Percentiles rank a stretch among this genome's conserved stretches.
phyloP scores from a whole-genome alignment of 768 basidiomycete species.

The Boletus reticuloceps region DNA sequence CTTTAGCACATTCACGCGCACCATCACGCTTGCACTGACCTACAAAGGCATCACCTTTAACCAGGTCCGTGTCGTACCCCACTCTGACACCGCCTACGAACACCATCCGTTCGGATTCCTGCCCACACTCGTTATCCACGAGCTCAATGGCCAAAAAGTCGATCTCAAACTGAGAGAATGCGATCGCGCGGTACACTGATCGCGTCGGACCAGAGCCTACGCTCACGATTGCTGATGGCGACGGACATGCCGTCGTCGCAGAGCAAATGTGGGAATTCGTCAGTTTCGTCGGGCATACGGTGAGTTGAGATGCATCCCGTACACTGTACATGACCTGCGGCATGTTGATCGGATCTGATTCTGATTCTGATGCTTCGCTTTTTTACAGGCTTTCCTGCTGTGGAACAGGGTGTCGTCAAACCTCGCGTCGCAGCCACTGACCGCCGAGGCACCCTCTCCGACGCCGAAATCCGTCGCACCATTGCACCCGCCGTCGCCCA shows the following conservation, averaged over 20 bases:
- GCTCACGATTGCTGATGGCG: slow-evolving; percentile 19
- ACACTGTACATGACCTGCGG: no score
- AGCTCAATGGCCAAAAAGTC: slow-evolving; percentile 19
- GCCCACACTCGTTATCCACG: slow-evolving; percentile 30
- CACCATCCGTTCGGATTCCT: slow-evolving; percentile 32
- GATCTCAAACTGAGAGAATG: slow-evolving; percentile 30
- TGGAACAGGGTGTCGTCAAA: slow-evolving; percentile 33
- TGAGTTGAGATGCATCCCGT: neutral
- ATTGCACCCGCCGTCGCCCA: slow-evolving; percentile 18
- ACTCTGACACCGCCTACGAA: slow-evolving; percentile 28
- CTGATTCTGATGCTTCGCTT: neutral
- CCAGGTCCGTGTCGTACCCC: slow-evolving; percentile 25
- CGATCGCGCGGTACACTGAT: slow-evolving; percentile 31
- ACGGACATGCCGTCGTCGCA: slow-evolving; percentile 18
- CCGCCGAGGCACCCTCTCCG: slow-evolving; percentile 17
- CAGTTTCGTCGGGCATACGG: slow-evolving; percentile 24
- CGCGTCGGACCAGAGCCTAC: slow-evolving; percentile 28
- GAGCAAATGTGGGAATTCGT: slow-evolving; percentile 37
- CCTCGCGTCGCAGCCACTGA: slow-evolving; percentile 29
- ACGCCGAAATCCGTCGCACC: slow-evolving; percentile 19
- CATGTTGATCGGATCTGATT: neutral
- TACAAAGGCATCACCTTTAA: slow-evolving; percentile 28
- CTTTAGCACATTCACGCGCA: slow-evolving; percentile 32
- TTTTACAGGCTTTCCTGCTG: slow-evolving; percentile 24
- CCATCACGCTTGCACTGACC: slow-evolving; percentile 29